Base-by-base conservation (phyloP, 1,284 basidiomycete species). In the Ganoderma meredithae region DNA sequence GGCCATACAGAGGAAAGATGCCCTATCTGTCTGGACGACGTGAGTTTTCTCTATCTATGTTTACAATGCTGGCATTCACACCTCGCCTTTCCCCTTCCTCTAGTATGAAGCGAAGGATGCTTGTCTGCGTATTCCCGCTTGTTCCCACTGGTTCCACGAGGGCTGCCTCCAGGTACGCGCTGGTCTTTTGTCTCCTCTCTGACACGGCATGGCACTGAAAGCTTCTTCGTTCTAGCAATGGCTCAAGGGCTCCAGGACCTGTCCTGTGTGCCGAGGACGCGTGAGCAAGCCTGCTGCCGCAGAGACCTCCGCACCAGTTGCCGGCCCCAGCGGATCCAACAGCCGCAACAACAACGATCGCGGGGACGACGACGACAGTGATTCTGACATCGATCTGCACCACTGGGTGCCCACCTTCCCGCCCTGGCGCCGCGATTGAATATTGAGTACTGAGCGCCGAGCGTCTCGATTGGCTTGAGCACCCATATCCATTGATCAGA, bases 11-110 rank as follows among this genome's bases (percentile, higher is more conserved):
- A 94, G 72, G 82, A 84, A 63, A 84, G 91, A 52, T 94, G 92
- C 76, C 91, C 92, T 2, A 94, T 94, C 61, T 94, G 92, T 74
- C 79, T 94, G 70, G 92, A 94, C 70, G 92, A 94, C 78, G 92
- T 93, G 74, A 60, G 91, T 85, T 33, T 15, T 22, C 17, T 13
- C 13, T n/a, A 62, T 63, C 39, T 56, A 59, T 27, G 22, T 56
- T n/a, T 58, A 61, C 31, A 31, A 7, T 27, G 41, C 52, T 61
- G 22, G 55, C 75, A 63, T 13, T 77, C n/a, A 63, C 62, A 22
- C 25, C 56, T 59, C 60, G 53, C 27, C 27, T 31, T 31, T 31
- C 27, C 1, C 27, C 3, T 66, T 31, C 66, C 53, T 61, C 33
- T 66, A 94, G 92, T 94, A 93, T 71, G 78, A 82, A 63, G 80